Base-by-base conservation (phyloP, 345 rosid species). In the Lagerstroemia speciosa region DNA sequence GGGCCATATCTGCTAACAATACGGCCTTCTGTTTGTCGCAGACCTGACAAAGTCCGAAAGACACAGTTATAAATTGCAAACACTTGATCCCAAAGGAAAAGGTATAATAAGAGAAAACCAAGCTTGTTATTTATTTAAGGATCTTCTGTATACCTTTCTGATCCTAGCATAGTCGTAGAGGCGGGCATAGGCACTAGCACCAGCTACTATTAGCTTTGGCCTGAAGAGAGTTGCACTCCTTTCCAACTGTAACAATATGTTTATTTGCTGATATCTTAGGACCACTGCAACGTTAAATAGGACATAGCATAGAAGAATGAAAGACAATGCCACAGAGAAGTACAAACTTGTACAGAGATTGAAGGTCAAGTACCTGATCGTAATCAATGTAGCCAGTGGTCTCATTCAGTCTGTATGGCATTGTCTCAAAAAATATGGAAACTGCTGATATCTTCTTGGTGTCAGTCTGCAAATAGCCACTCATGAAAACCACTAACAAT, bases 171-270 rank as follows among this genome's bases (percentile, higher is more conserved):
- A 93, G 65, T 90, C 97, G 78, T 90, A 93, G 38, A 90, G 85
- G 45, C 96, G 96, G 64, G 98, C 96, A 83, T 93, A 93, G 60
- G 98, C 98, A 75, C 98, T 90, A 66, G 98, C 98, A 69, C 98
- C 97, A 58, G 98, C 98, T 64, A 93, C 96, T 66, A 93, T 85
- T 71, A 93, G 90, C 73, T 93, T 93, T 67, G 98, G 98, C 77
- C 98, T 85, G 80, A 89, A 93, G 70, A 93, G 93, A 62, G 80
- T 66, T 0, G 93, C 97, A 71, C 85, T 93, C 77, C 81, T 93
- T 77, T 90, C 96, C 83, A 93, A 55, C 98, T 90, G 88, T 72
- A 77, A 73, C 38, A 31, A 65, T 37, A 26, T 31, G 29, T 31
- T 30, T 37, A 61, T 67, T 61, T 31, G 34, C 62, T 32, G 31